These are phyloP conservation scores for Leishmania lainsoni DNA, from an alignment of 208 protist genomes.

Conservation along the genomic window DNA sequence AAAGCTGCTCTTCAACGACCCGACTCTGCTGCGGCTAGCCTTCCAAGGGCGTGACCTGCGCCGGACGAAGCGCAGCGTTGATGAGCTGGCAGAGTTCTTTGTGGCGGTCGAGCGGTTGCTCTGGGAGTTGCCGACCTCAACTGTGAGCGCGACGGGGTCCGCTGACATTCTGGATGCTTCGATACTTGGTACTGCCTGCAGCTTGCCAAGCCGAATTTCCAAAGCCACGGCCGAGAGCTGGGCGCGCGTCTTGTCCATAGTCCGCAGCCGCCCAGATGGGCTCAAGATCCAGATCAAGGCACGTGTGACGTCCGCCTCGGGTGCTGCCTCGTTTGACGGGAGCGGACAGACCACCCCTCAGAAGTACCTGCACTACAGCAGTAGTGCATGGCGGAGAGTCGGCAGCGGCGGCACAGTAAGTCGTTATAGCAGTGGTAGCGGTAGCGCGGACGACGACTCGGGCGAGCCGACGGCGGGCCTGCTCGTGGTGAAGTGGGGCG, in stretches of 20 bases:
- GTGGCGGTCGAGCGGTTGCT: conserved; percentile 22
- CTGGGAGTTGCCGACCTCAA: neutral
- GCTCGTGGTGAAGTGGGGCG: conserved; percentile 68
- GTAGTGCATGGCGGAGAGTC: neutral
- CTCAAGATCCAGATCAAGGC: conserved; percentile 54
- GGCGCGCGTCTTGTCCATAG: conserved; percentile 41
- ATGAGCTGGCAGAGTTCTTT: conserved; percentile 31
- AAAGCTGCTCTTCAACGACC: conserved; percentile 55
- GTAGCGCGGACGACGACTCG: conserved; percentile 8
- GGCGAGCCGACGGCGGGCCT: conserved; percentile 27
- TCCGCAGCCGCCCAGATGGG: conserved; percentile 40
- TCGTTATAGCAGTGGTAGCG: conserved; percentile 1
- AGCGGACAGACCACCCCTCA: neutral
- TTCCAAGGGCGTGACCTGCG: conserved; percentile 22
- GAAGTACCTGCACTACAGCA: neutral
- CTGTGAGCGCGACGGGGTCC: neutral
- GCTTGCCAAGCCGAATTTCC: conserved; percentile 3
- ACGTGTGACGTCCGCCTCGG: conserved; percentile 5
- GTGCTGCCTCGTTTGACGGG: conserved; percentile 27
- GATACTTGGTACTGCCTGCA: neutral
- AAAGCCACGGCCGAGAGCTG: conserved; percentile 35
- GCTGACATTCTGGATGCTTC: conserved; percentile 11
- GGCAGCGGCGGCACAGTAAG: neutral
- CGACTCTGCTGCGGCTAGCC: conserved; percentile 26
- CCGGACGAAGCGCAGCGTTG: conserved; percentile 18